Base-by-base conservation (phyloP, 805 yeast genomes). In the Candida saitoana region DNA sequence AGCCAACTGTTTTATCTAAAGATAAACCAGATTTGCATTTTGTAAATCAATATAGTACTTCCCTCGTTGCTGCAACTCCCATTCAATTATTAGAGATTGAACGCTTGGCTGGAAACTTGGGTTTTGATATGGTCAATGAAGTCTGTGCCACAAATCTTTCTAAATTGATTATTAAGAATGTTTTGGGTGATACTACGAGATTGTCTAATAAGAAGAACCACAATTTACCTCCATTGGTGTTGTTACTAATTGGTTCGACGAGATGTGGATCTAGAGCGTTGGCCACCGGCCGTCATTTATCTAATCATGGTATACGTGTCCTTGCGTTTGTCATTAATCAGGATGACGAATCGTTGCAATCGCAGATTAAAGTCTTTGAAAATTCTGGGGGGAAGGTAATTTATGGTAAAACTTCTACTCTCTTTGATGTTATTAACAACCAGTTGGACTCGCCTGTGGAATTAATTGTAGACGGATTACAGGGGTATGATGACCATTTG, bases 81-180 rank as follows among this genome's bases (percentile, higher is more conserved):
- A 77, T 87, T 3, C 96, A 90, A 59, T 62, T 88, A 42, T 65
- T 83, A 5, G 96, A 87, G 47, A 76, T 88, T 37, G 91, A 87
- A 57, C 69, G 84, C 33, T 56, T 80, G 4, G 57, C 82, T 8
- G 83, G 79, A 11, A 33, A 56, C 2, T 75, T 73, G 39, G 82
- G 74, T 46, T 73, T 79, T 3, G 60, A 69, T 5, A 55, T 65
- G 2, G 55, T 82, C 45, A 63, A 75, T 12, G 96, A 88, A 58
- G 79, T 79, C 40, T 79, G 87, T 29, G 87, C 87, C 3, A 65
- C 82, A 24, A 83, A 85, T 37, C 65, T 88, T 19, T 74, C 85
- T 2, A 73, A 68, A 29, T 63, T 84, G 39, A 73, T 84, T 1
- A 67, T 82, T 19, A 69, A 74, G 40, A 57, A 54, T 18, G 73